phyloP scores from a whole-genome alignment of 2,329 filamentous ascomycete genomes.

The Geosmithia putterillii region DNA sequence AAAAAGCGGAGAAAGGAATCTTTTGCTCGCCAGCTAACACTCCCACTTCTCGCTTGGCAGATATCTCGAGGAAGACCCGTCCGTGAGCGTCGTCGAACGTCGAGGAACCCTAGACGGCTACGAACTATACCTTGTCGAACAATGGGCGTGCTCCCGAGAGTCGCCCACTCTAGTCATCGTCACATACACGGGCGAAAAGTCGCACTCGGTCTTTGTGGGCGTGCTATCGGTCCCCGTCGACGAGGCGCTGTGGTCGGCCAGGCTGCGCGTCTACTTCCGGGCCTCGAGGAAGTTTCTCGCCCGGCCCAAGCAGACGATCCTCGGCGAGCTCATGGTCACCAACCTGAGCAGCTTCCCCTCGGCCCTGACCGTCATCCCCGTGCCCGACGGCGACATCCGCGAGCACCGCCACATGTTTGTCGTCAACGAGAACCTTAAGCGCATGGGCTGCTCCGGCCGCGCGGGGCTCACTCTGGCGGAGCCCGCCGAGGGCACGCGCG shows the following conservation, averaged over 20 bases:
- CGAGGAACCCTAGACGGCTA: slow-evolving; percentile 65
- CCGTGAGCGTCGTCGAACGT: slow-evolving; percentile 62
- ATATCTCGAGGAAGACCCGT: slow-evolving; percentile 77
- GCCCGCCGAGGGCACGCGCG: slow-evolving; percentile 69
- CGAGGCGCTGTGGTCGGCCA: slow-evolving; percentile 66
- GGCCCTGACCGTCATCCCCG: slow-evolving; percentile 77
- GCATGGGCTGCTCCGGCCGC: slow-evolving; percentile 81
- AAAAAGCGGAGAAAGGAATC: too few relatives aligned
- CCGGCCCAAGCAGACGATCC: slow-evolving; percentile 63
- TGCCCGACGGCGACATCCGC: slow-evolving; percentile 75
- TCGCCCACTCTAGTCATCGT: slow-evolving; percentile 87
- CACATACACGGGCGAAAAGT: slow-evolving; percentile 80
- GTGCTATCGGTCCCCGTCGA: slow-evolving; percentile 75
- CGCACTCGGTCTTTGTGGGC: slow-evolving; percentile 65
- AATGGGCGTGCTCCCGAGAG: slow-evolving; percentile 89
- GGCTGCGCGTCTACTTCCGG: slow-evolving; percentile 73
- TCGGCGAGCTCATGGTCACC: slow-evolving; percentile 86
- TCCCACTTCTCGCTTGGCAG: slow-evolving; percentile 17
- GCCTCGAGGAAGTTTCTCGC: slow-evolving; percentile 79
- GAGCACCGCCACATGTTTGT: slow-evolving; percentile 76
- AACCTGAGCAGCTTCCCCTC: slow-evolving; percentile 89
- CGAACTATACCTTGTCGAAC: slow-evolving; percentile 88
- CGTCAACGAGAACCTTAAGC: slow-evolving; percentile 88
- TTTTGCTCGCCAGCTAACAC: neutral
- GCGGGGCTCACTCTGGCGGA: slow-evolving; percentile 71